Evolutionary conservation across 768 basidiomycete species (phyloP), one percentile per base, ranked within the genome.

Genomic region (Gymnopilus dilepis): DNA sequence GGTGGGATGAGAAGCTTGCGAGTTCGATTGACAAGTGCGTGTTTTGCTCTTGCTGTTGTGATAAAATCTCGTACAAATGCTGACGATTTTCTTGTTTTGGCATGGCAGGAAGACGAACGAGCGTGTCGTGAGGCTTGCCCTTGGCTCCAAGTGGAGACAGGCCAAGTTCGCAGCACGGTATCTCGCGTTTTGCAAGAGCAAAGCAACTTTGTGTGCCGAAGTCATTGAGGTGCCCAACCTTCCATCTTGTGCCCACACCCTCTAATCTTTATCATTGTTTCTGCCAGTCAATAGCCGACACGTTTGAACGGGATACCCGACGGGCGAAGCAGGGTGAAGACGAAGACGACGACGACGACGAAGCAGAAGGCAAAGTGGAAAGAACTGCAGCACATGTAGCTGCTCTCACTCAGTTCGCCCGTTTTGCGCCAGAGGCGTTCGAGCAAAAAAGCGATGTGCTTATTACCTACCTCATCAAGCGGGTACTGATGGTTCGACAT

Each of bases 121-220:
- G 26, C 81, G 88, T 15, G 78, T 91, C 12, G 76, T 75, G 54
- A 83, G 84, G 41, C 83, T 86, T 65, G 89, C 84, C 0, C 67
- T 87, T 30, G 85, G 85, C 24, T 80, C 84, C 4, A 84, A 90
- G 55, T 77, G 80, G 24, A 82, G 84, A 21, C 86, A 89, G 63
- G 91, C 94, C 19, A 98, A 98, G 72, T 96, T 93, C 72, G 91
- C 94, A 1, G 86, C 92, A 2, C 84, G 95, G 21, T 78, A 92
- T 33, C 69, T 97, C 21, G 84, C 88, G 0, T 83, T 82, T 55
- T 80, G 81, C 38, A 85, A 83, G 66, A 80, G 85, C 45, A 78
- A 82, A 13, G 80, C 80, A 6, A 77, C 82, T 2, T 63, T 79
- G 1, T 87, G 88, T 63, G 69, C 72, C 0, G 75, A 84, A 9